Percentiles rank a stretch among this genome's conserved stretches.
phyloP scores from a whole-genome alignment of 1,284 basidiomycete species.

The Polyporus tsugae region DNA sequence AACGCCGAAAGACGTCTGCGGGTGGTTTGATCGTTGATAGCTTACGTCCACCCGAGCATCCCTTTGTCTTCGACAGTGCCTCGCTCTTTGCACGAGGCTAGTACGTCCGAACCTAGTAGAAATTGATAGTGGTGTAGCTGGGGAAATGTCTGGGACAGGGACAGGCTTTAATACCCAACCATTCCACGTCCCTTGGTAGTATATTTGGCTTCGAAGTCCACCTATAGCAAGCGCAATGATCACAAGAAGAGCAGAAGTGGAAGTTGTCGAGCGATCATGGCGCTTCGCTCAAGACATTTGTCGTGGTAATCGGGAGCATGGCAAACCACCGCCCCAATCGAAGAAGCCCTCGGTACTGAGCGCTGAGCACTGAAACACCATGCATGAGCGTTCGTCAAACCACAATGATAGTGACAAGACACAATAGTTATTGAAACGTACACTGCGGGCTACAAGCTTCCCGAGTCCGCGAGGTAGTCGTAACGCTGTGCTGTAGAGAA shows the following conservation, averaged over 20 bases:
- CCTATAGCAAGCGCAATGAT: background rate
- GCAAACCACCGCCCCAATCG: background rate
- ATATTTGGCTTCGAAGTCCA: background rate
- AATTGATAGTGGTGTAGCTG: background rate
- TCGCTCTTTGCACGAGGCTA: background rate
- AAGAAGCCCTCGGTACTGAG: background rate
- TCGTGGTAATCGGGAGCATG: background rate
- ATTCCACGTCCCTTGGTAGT: background rate
- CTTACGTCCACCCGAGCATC: background rate
- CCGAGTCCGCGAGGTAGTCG: background rate
- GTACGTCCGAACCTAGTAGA: background rate
- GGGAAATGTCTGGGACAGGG: background rate
- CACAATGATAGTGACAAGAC: background rate
- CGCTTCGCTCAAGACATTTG: background rate
- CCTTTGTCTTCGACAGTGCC: background rate
- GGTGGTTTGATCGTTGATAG: constrained; percentile 9
- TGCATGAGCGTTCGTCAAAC: background rate
- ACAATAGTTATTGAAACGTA: background rate
- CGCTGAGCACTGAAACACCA: background rate
- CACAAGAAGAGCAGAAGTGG: background rate
- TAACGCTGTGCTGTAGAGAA: background rate
- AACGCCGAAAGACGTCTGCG: constrained; percentile 10
- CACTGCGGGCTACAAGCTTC: background rate
- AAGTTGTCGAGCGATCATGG: background rate
- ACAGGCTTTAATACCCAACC: background rate